These are phyloP conservation scores for Botryotinia narcissicola DNA, from an alignment of 2,329 filamentous ascomycete species.

Conservation along the genomic window DNA sequence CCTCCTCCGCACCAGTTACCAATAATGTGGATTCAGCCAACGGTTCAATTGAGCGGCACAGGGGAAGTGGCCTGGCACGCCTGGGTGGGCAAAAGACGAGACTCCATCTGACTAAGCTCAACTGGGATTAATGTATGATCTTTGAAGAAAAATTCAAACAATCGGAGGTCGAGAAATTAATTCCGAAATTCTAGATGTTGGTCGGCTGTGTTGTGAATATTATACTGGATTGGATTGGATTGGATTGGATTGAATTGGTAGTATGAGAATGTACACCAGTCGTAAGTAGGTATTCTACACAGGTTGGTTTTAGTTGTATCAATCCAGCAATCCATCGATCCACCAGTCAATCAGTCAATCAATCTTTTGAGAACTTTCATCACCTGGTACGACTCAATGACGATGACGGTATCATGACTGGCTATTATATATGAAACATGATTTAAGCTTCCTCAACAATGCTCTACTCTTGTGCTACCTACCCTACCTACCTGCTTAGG, in stretches of 20 bases:
- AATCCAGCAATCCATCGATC: background rate
- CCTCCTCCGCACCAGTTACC: background rate
- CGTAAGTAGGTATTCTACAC: too few relatives aligned
- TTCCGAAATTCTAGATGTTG: constrained; percentile 2
- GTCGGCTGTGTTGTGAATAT: background rate
- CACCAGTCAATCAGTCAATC: background rate
- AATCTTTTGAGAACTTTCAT: background rate
- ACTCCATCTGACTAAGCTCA: background rate
- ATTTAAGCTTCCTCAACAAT: too few relatives aligned
- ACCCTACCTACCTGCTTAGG: too few relatives aligned
- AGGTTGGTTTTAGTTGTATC: background rate
- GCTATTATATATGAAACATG: background rate
- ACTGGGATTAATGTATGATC: background rate
- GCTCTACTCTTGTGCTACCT: too few relatives aligned
- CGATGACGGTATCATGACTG: background rate
- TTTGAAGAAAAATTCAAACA: background rate
- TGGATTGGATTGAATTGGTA: too few relatives aligned
- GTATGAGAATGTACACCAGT: too few relatives aligned
- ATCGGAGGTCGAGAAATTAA: background rate
- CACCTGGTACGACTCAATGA: background rate
- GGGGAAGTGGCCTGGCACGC: background rate
- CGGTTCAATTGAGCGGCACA: constrained; percentile 1
- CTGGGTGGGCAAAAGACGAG: background rate
- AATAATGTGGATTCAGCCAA: background rate
- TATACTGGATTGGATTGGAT: too few relatives aligned